Base-by-base conservation (phyloP, 2,329 filamentous ascomycete genomes). In the Blastomyces gilchristii region DNA sequence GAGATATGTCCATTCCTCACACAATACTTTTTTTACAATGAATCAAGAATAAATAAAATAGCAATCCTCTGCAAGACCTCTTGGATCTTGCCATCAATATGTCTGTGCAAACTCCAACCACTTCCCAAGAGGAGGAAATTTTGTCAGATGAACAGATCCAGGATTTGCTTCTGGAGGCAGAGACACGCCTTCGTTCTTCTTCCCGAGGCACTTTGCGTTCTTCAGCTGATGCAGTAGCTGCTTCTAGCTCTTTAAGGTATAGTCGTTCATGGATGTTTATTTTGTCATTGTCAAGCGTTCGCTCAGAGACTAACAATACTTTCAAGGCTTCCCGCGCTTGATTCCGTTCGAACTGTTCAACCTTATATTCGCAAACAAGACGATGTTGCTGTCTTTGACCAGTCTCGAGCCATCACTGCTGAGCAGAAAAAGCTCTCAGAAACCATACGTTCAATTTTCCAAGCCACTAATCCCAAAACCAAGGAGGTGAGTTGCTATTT, bases 91-190 rank as follows among this genome's bases (percentile, higher is more conserved):
- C 25, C 28, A 18, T 41, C 52, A 34, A 8, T 39, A 62, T 62
- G 60, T 62, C 52, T 45, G 50, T 50, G 11, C 49, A 25, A 43
- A n/a, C 41, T n/a, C 16, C 52, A 25, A 22, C 50, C 16, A 9
- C n/a, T n/a, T 45, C 41, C 65, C 62, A 66, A 43, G 65, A 66
- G 62, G 68, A 70, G 52, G 77, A 80, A 61, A 79, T 81, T 61
- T 75, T 88, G 65, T 83, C 81, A 47, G 85, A 88, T 71, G 81
- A 84, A 67, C 82, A 87, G 70, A 82, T 89, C 60, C 81, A 85
- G 62, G 76, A 82, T 70, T 78, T 90, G 63, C 80, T 90, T 60
- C 79, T 80, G 62, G 81, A 87, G 74, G 87, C 87, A 63, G 85
- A 88, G 69, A 73, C 76, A 64, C 81, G 86, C 65, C 75, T 89